These are phyloP conservation scores for Podila verticillata DNA, from an alignment of 192 early-diverging fungal genomes.

Conservation along the genomic window DNA sequence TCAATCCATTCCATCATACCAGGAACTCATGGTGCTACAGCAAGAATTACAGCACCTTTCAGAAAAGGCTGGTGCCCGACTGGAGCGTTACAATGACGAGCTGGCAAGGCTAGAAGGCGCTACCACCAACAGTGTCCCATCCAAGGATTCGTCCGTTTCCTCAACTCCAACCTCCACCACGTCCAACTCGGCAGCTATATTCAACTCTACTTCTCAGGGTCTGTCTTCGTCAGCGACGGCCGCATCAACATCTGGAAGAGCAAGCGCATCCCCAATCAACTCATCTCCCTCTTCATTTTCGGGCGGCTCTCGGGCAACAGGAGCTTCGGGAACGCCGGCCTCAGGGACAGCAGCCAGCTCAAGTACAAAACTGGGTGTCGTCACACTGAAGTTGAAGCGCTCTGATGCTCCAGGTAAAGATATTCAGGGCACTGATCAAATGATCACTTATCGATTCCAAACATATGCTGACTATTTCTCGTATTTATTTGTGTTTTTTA, in stretches of 20 bases:
- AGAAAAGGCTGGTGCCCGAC: constrained; percentile 20
- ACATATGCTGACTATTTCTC: too few species aligned
- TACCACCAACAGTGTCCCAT: neutral
- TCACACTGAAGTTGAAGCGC: constrained; percentile 43
- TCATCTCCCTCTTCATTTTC: constrained; percentile 42
- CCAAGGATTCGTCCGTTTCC: constrained; percentile 38
- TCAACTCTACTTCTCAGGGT: constrained; percentile 9
- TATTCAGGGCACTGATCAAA: neutral
- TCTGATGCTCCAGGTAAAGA: constrained; percentile 35
- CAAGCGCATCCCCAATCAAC: constrained; percentile 27
- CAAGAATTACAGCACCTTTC: constrained; percentile 41
- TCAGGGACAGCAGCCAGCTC: constrained; percentile 10
- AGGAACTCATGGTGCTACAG: constrained; percentile 25
- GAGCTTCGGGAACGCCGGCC: constrained; percentile 2
- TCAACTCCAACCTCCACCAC: constrained; percentile 26
- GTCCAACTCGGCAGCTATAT: neutral
- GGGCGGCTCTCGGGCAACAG: constrained; percentile 17
- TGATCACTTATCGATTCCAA: too few species aligned
- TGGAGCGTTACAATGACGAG: constrained; percentile 28
- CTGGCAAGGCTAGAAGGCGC: constrained; percentile 23
- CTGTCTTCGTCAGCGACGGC: constrained; percentile 8
- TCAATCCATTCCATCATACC: constrained; percentile 26
- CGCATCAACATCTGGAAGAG: neutral
- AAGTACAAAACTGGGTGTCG: constrained; percentile 33
- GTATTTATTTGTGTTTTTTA: neutral